These are phyloP conservation scores for Perilla frutescens DNA, from an alignment of 257 asterid genomes.

Conservation along the genomic window DNA sequence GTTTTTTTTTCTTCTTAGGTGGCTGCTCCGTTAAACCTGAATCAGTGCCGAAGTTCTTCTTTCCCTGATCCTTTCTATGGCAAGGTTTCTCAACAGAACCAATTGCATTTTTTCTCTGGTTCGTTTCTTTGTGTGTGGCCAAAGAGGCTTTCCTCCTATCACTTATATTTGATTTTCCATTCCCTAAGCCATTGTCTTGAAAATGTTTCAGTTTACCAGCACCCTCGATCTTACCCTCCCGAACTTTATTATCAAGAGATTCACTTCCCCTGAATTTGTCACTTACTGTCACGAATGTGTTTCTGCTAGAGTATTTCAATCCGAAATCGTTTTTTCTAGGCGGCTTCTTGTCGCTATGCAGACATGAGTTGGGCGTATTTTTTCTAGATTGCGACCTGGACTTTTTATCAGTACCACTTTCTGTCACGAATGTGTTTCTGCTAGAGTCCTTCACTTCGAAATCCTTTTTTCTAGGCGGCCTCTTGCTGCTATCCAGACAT, in stretches of 20 bases:
- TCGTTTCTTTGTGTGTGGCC: conserved; percentile 37
- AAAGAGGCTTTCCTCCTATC: conserved; percentile 38
- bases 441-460: conserved; percentile 33
- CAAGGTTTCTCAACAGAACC: conserved; percentile 42
- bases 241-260: conserved; percentile 38
- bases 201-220: conserved; percentile 32
- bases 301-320: conserved; percentile 36
- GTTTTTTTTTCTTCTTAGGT: conserved; percentile 75
- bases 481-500: conserved; percentile 36
- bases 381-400: conserved; percentile 29
- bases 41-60: conserved; percentile 46
- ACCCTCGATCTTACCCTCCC: conserved; percentile 35
- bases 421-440: conserved; percentile 30
- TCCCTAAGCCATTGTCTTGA: conserved; percentile 37
- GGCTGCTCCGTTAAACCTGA: conserved; percentile 45
- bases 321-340: conserved; percentile 37
- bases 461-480: conserved; percentile 37
- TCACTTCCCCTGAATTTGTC: conserved; percentile 43
- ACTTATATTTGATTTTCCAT: conserved; percentile 32
- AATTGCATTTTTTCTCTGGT: conserved; percentile 37
- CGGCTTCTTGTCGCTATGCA: conserved; percentile 38
- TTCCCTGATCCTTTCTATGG: conserved; percentile 49
- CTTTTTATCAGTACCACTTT: conserved; percentile 34
- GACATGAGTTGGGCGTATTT: conserved; percentile 24
- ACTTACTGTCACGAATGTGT: conserved; percentile 29